Conservation (phyloP, 2,329 filamentous ascomycete genomes). For the Fusarium miscanthi region DNA sequence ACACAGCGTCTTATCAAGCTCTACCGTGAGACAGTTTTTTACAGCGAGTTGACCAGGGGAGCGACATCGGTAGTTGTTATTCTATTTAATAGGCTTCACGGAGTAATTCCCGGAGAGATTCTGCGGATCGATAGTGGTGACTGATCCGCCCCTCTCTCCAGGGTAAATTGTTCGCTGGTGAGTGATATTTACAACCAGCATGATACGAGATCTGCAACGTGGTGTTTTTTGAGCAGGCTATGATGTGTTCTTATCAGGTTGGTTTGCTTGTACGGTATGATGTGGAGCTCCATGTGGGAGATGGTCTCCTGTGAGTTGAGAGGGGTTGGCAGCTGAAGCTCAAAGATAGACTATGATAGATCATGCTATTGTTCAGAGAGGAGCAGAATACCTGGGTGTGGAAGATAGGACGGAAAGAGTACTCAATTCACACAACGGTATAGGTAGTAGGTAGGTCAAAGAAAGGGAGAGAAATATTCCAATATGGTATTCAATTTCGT, state of each 20-base stretch:
- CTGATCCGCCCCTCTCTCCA: slow-evolving; percentile 21
- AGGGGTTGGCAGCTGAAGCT: not conserved
- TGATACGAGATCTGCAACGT: slow-evolving; percentile 6
- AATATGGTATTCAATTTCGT: not conserved
- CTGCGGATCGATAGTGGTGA: slow-evolving; percentile 26
- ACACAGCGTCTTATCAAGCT: slow-evolving; percentile 2
- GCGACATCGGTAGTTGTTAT: slow-evolving; percentile 16
- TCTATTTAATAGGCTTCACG: slow-evolving; percentile 38
- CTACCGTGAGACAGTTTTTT: not conserved
- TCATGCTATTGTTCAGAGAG: not conserved
- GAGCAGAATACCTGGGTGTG: not conserved
- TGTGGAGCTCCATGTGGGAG: not conserved
- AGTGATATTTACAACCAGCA: slow-evolving; percentile 1
- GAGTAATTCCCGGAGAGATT: slow-evolving; percentile 47
- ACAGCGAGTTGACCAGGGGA: not conserved
- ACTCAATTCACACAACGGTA: not conserved
- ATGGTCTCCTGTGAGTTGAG: not conserved
- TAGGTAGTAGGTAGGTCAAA: not conserved
- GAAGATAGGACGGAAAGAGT: not conserved
- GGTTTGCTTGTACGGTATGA: not conserved
- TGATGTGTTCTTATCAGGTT: not conserved
- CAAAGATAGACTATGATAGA: not conserved
- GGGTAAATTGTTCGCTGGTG: slow-evolving; percentile 33
- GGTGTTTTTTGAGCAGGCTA: not conserved
- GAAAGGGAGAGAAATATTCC: not conserved